Percentiles rank a stretch among this genome's conserved stretches.
These are phyloP conservation scores for Aspergillus sp. DNA, from an alignment of 2,329 filamentous ascomycete species.

Conservation along the genomic window DNA sequence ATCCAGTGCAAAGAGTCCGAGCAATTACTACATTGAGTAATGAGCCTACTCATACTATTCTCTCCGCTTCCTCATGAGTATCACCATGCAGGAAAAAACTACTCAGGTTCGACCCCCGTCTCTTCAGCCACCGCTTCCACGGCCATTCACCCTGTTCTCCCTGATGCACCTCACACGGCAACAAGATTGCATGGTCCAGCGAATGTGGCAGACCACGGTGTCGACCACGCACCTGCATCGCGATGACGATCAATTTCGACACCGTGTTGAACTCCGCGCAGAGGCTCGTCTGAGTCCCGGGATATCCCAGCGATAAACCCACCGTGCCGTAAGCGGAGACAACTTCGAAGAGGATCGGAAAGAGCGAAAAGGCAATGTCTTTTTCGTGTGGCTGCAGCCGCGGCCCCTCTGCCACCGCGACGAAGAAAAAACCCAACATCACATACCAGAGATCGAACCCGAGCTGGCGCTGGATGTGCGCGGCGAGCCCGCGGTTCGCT, in stretches of 20 bases:
- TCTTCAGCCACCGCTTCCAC: slow-evolving; percentile 17
- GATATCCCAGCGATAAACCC: slow-evolving; percentile 79
- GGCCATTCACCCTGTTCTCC: slow-evolving; percentile 15
- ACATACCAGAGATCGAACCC: slow-evolving; percentile 97
- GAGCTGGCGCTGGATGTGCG: slow-evolving; percentile 84
- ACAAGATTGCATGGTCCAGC: slow-evolving; percentile 64
- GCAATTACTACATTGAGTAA: neutral
- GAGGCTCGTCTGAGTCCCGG: slow-evolving; percentile 71
- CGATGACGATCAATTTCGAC: slow-evolving; percentile 61
- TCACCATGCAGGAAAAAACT: slow-evolving; percentile 9
- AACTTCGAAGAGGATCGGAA: slow-evolving; percentile 73
- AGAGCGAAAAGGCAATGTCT: slow-evolving; percentile 60
- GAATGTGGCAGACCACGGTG: slow-evolving; percentile 64
- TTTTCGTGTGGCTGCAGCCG: slow-evolving; percentile 61
- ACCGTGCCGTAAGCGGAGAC: slow-evolving; percentile 90
- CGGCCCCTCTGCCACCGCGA: slow-evolving; percentile 77
- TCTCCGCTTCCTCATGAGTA: neutral
- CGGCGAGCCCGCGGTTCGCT: slow-evolving; percentile 68
- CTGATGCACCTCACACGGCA: slow-evolving; percentile 53
- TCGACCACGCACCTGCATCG: slow-evolving; percentile 63
- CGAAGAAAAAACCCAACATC: slow-evolving; percentile 85
- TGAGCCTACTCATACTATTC: neutral
- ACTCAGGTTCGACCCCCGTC: slow-evolving; percentile 11
- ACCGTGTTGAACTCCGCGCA: slow-evolving; percentile 73
- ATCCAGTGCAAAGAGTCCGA: neutral